Base-by-base conservation (phyloP, 192 early-diverging fungal species). In the Coemansia sp. region DNA sequence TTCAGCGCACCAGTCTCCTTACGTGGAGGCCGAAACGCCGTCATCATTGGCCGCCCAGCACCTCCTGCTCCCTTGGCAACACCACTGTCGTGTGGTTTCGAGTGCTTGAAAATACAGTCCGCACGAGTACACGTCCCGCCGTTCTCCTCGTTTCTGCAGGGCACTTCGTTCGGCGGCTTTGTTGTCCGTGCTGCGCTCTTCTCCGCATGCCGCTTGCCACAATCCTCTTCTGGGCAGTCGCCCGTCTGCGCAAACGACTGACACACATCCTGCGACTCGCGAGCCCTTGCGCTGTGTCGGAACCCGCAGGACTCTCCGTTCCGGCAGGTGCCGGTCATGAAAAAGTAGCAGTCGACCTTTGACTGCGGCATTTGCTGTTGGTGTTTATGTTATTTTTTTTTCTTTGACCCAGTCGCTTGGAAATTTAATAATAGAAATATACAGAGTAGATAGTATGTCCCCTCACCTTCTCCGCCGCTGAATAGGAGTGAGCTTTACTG, bases 341-440 rank as follows among this genome's bases (percentile, higher is more conserved):
- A 80, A 60, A 80, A 80, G 66, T 75, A 73, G 42, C 78, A 80
- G 62, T 80, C 78, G 11, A 74, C 56, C 51, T 67, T 66, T 51
- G 57, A 66, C 6, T 68, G 55, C 51, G 68, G 36, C 74, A 77
- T 77, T 5, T 32, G 32, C 4, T 32, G 32, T 32, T 32, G 32
- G 32, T 4, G 32, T 4, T 32, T 32, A 2, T 32, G 32, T 32
- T 32, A 32, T 32, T 32, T 32, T 32, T 32, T 32, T 32, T 32
- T 4, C 32, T 32, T 32, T 32, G 32, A 4, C 32, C 32, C 32
- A 32, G 32, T 32, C 32, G 32, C 32, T 32, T 32, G 32, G 32
- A 32, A 40, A 65, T 42, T 62, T 15, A 57, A 63, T 52, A 26
- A 54, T 16, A 65, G 19, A 61, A 64, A 55, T 15, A 49, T 22